Base-by-base conservation (phyloP, 257 asterid species). In the Solanum chiquidenum region DNA sequence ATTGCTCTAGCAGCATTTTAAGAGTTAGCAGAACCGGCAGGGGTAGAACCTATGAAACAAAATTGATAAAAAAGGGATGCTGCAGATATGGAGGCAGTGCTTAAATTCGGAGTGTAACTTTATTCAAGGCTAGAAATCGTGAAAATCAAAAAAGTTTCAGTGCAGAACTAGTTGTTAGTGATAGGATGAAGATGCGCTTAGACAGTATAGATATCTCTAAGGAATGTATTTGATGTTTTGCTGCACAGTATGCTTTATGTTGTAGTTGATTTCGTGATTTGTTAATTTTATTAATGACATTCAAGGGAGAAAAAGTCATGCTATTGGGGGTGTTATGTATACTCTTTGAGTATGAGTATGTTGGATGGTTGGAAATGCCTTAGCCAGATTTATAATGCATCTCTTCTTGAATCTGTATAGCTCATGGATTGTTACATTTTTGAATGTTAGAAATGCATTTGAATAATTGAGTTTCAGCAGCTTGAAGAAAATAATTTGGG, bases 1-100 rank as follows among this genome's bases (percentile, higher is more conserved):
- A 89, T 40, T 46, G 95, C 96, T 27, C n/a, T 86, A 34, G 86
- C 55, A 66, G 90, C 89, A 16, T 33, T 94, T 85, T 91, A 91
- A 66, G 96, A 95, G 90, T 87, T 89, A 18, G 94, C 93, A 13
- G 72, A 35, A 72, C 14, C 25, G 44, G 44, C 12, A 1, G 72
- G n/a, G 33, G 88, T 33, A 73, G 37, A 71, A 29, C 52, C 83
- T 5, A 62, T 71, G 69, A 38, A 83, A 85, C 69, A 46, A 37
- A 52, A 38, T n/a, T 84, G 87, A 84, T 60, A 12, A 64, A 62
- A 55, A 68, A 72, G 25, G 6, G 66, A 14, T 44, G 66, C 3
- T 5, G 38, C 37, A 42, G 14, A 79, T 37, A 44, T 76, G 83
- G 37, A 76, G 42, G 12, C 4, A n/a, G 12, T 38, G 34, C 23